These are phyloP conservation scores for Dissoconium aciculare DNA, from an alignment of 2,329 filamentous ascomycete genomes.

Conservation along the genomic window DNA sequence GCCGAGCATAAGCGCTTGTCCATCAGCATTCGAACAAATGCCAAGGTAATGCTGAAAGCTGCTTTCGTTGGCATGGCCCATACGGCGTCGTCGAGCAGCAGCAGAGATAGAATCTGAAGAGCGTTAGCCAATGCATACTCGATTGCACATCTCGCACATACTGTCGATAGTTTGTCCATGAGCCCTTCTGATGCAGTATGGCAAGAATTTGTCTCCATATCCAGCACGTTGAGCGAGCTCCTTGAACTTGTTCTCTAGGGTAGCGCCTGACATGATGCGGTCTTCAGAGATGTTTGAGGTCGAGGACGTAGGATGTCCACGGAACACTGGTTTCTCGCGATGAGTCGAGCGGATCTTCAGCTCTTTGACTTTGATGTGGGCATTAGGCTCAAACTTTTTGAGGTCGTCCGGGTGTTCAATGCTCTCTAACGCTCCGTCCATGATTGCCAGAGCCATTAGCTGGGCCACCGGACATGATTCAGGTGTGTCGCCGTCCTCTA, in stretches of 20 bases:
- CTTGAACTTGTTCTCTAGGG: constrained; percentile 1
- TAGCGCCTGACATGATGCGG: constrained; percentile 3
- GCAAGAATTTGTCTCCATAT: constrained; percentile 2
- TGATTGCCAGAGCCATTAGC: constrained; percentile 6
- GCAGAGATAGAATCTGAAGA: constrained; percentile 4
- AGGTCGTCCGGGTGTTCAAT: constrained; percentile 3
- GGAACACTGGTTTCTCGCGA: no score
- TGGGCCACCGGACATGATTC: constrained; percentile 5
- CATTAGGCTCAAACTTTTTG: background rate
- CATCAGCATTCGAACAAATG: constrained; percentile 1
- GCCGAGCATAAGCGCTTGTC: constrained; percentile 3
- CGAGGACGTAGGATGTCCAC: constrained; percentile 3
- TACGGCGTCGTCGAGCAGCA: constrained; percentile 3
- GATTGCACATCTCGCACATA: constrained; percentile 1
- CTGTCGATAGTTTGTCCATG: constrained; percentile 6
- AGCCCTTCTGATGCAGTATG: constrained; percentile 6
- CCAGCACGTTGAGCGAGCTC: constrained; percentile 4
- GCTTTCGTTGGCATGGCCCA: constrained; percentile 4
- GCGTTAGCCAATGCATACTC: background rate
- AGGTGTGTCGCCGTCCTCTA: constrained; percentile 2
- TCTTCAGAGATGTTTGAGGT: background rate
- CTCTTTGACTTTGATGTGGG: no score
- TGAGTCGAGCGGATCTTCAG: background rate
- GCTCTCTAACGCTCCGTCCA: constrained; percentile 5
- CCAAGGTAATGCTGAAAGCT: constrained; percentile 7